phyloP scores from a whole-genome alignment of 164 flowering plant species.

The Brasenia schreberi region DNA sequence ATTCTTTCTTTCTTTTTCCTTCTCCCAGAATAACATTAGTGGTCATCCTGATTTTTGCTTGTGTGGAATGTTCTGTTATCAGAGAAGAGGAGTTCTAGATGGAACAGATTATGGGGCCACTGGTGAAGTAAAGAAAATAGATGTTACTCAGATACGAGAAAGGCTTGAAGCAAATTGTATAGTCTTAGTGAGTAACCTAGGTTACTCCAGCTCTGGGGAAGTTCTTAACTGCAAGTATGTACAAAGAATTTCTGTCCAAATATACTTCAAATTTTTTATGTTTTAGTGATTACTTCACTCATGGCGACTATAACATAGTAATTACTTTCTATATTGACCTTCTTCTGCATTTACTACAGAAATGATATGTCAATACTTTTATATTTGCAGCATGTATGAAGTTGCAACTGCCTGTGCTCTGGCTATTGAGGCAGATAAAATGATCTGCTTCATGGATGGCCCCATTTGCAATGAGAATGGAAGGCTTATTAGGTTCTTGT shows the following conservation, averaged over 20 bases:
- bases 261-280: not conserved
- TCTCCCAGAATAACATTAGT: not conserved
- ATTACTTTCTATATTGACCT: not conserved
- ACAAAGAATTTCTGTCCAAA: not conserved
- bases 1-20: not conserved
- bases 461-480: slow-evolving; percentile 76
- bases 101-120: slow-evolving; percentile 93
- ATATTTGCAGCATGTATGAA: slow-evolving; percentile 63
- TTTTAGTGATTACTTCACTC: no score
- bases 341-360: not conserved
- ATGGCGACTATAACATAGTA: not conserved
- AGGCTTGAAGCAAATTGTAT: slow-evolving; percentile 80
- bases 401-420: slow-evolving; percentile 98
- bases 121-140: slow-evolving; percentile 93
- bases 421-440: slow-evolving; percentile 94
- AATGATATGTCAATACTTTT: no score
- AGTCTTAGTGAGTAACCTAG: slow-evolving; percentile 71
- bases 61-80: slow-evolving; percentile 2
- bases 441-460: slow-evolving; percentile 89
- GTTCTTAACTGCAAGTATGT: slow-evolving; percentile 98
- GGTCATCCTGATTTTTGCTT: not conserved
- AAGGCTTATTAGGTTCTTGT: slow-evolving; percentile 64
- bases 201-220: slow-evolving; percentile 94
- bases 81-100: slow-evolving; percentile 72
- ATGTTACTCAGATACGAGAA: slow-evolving; percentile 73